Conservation (phyloP, 129 eudicot genomes). For the Deinandra increscens region DNA sequence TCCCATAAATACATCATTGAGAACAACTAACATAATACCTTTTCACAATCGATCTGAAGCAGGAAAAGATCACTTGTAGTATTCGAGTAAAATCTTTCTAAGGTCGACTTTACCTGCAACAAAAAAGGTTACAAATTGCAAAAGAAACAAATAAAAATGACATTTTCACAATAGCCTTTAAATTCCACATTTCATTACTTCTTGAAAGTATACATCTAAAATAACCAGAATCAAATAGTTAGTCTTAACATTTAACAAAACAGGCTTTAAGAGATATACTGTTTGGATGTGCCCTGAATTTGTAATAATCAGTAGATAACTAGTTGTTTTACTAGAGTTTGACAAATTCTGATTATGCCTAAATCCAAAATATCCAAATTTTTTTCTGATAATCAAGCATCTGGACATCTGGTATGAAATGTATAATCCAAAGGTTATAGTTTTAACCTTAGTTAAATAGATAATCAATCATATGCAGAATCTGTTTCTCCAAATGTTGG, state of each 20-base stretch:
- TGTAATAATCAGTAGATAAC: neutral
- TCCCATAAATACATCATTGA: neutral
- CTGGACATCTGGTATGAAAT: neutral
- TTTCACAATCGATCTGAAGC: slow-evolving; percentile 67
- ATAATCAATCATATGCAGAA: neutral
- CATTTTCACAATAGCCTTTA: neutral
- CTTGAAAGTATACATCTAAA: neutral
- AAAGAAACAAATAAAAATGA: neutral
- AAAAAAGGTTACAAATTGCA: neutral
- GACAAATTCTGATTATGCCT: neutral
- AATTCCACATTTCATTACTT: neutral
- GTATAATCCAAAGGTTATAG: neutral
- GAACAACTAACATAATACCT: slow-evolving; percentile 33
- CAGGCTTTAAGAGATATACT: neutral
- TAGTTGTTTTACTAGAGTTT: neutral
- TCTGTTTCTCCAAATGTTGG: neutral
- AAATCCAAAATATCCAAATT: no score
- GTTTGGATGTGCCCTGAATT: neutral
- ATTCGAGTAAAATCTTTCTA: slow-evolving; percentile 56
- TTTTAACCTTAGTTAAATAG: neutral
- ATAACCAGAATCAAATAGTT: neutral
- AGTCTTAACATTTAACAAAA: neutral
- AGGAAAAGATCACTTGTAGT: slow-evolving; percentile 51
- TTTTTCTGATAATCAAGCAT: neutral
- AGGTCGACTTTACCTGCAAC: slow-evolving; percentile 53